Evolutionary conservation across 345 rosid species (phyloP), one percentile per base, ranked within the genome.

Genomic region (Limnanthes douglasii): DNA sequence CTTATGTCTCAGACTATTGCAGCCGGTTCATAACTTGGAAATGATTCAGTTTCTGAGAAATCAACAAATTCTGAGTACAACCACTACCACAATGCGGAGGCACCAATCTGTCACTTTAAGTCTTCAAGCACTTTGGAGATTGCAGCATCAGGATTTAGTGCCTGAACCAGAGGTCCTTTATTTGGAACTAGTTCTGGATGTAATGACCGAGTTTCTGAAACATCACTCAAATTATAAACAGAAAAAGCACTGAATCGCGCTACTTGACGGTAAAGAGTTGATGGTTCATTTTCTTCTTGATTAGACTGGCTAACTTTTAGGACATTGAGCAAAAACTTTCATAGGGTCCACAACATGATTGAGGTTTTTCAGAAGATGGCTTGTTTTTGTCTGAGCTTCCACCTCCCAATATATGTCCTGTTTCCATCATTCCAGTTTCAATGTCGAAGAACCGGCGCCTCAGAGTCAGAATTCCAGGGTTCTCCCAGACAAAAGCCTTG

Each of bases 391-490:
- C 80, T 69, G 28, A 83, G 64, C 0, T 93, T 70, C 5, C 34
- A 37, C 60, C 68, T 42, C 57, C 73, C 37, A 30, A 62, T 37
- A 51, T 44, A 43, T 48, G 56, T 37, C 43, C 55, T 36, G 59
- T 45, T 41, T 53, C 65, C 7, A 31, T 20, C 22, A 48, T 64
- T 3, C 35, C 45, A 36, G 47, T 56, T 36, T 58, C 60, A 51
- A 39, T 39, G 36, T 59, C 75, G n/a, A 31, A 40, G 43, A 31
- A 42, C 43, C 71, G 68, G 12, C 94, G 74, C 52, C 78, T 59
- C 30, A 80, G 61, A 39, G 86, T 62, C 38, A 40, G 92, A 78
- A 70, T 78, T 75, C 94, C 95, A 82, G 43, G 81, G 97, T 82
- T 67, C 95, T 75, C 14, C 93, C 95, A 0, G 95, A 76, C 34